Conservation (phyloP, 2,329 filamentous ascomycete species). For the Penicillium sp. region DNA sequence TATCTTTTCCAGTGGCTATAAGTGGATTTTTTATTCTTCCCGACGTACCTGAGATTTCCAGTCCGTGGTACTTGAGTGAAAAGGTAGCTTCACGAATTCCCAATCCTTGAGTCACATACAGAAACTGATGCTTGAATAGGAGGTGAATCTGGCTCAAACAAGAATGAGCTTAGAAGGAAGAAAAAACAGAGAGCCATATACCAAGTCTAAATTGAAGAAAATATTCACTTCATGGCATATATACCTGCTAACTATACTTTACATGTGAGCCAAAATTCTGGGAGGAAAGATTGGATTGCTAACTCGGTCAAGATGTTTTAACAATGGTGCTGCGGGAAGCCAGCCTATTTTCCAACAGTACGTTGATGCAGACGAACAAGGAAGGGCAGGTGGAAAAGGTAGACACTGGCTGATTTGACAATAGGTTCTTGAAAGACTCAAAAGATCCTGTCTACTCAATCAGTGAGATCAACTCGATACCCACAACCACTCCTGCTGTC, state of each 20-base stretch:
- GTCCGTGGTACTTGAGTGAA: constrained; percentile 51
- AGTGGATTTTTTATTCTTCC: constrained; percentile 53
- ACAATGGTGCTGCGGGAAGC: constrained; percentile 56
- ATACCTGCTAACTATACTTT: constrained; percentile 59
- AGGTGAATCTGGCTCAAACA: constrained; percentile 50
- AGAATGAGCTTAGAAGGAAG: constrained; percentile 56
- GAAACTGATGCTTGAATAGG: constrained; percentile 23
- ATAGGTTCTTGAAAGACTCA: constrained; percentile 33
- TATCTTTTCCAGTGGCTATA: constrained; percentile 55
- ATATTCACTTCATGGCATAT: constrained; percentile 68
- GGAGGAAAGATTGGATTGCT: neutral
- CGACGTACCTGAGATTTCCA: constrained; percentile 54
- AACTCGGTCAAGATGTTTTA: constrained; percentile 51
- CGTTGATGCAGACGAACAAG: neutral
- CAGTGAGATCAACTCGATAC: constrained; percentile 54
- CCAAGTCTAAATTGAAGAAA: constrained; percentile 56
- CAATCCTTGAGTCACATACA: neutral
- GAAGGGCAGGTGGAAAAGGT: no score
- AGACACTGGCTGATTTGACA: neutral
- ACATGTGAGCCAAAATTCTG: constrained; percentile 46
- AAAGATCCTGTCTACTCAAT: constrained; percentile 49
- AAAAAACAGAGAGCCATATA: constrained; percentile 48
- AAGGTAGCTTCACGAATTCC: constrained; percentile 24
- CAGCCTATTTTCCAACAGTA: constrained; percentile 60
- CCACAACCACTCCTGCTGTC: constrained; percentile 60